Base-by-base conservation (phyloP, 345 rosid genomes). In the Sonneratia alba region DNA sequence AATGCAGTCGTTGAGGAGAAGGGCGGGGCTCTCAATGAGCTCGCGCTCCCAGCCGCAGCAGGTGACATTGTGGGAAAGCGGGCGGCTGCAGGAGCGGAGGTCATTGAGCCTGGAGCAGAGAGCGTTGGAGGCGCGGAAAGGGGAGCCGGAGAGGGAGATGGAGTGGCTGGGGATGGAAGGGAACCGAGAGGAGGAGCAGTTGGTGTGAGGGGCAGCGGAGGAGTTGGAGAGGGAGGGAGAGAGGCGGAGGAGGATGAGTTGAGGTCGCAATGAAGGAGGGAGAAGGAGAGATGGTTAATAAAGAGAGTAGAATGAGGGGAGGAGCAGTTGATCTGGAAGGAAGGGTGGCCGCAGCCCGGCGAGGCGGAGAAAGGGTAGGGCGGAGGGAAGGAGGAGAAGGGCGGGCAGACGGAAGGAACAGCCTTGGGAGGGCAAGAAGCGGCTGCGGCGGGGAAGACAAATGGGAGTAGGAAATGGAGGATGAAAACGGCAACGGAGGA, bases 291-390 rank as follows among this genome's bases (percentile, higher is more conserved):
- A 74, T 83, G 80, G 77, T 89, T 87, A 48, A 93, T 81, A 77
- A 92, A 76, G 83, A 93, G 75, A 69, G 74, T 73, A 53, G 98
- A 83, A 82, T 72, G 80, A 36, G 96, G 86, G 13, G 83, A 75
- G 11, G 86, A 74, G 87, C 98, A 93, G 75, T 83, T 85, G 73
- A 93, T 77, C 59, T 77, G 85, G 81, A 93, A 93, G 36, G 79
- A 75, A 1, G 98, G 98, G 75, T 93, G 98, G 68, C 97, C 97
- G 66, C 91, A 85, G 18, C 97, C 96, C 0, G 89, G 83, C 3
- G 87, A 77, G 1, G 80, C 27, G 6, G 98, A 93, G 87, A 89
- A 93, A 7, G 98, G 97, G 73, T 79, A 89, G 2, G 90, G 83
- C 3, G 89, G 92, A 12, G 82, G 61, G 7, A 90, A 78, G 57